Percentiles rank a stretch among this genome's conserved stretches.
phyloP scores from a whole-genome alignment of 2,329 filamentous ascomycete species.

The Aspergillus sojae region DNA sequence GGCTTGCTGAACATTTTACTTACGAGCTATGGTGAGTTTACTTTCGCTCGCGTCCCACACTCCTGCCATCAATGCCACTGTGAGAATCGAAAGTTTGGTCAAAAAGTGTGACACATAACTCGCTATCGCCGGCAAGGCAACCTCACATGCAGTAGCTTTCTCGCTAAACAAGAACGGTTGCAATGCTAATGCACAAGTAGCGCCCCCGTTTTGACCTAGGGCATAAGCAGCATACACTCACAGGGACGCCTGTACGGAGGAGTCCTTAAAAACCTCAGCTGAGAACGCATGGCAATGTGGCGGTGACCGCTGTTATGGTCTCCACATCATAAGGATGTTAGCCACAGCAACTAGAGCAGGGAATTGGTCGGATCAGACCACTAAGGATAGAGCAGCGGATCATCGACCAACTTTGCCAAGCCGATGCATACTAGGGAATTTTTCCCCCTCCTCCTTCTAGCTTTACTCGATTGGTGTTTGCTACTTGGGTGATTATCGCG shows the following conservation, averaged over 20 bases:
- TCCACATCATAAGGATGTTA: slow-evolving; percentile 1
- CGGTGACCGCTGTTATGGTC: slow-evolving; percentile 4
- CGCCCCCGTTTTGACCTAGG: slow-evolving; percentile 8
- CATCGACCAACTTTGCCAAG: not conserved
- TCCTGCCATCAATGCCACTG: not conserved
- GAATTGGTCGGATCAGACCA: not conserved
- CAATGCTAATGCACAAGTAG: slow-evolving; percentile 23
- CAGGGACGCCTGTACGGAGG: not conserved
- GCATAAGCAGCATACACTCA: slow-evolving; percentile 1
- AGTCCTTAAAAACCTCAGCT: not conserved
- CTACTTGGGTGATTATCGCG: not conserved
- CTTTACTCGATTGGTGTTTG: not conserved
- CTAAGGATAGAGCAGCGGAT: not conserved
- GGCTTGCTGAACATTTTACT: not conserved
- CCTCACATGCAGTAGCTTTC: slow-evolving; percentile 21
- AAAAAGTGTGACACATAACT: slow-evolving; percentile 22
- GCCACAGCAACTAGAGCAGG: not conserved
- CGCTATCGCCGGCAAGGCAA: slow-evolving; percentile 18
- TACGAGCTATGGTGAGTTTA: not conserved
- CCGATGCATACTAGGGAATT: not conserved
- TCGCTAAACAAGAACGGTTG: slow-evolving; percentile 11
- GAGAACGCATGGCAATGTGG: slow-evolving; percentile 2
- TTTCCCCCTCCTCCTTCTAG: not conserved
- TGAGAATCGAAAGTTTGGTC: slow-evolving; percentile 2
- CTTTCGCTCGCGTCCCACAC: not conserved